Base-by-base conservation (phyloP, 2,329 filamentous ascomycete species). In the Macroventuria anomochaeta region DNA sequence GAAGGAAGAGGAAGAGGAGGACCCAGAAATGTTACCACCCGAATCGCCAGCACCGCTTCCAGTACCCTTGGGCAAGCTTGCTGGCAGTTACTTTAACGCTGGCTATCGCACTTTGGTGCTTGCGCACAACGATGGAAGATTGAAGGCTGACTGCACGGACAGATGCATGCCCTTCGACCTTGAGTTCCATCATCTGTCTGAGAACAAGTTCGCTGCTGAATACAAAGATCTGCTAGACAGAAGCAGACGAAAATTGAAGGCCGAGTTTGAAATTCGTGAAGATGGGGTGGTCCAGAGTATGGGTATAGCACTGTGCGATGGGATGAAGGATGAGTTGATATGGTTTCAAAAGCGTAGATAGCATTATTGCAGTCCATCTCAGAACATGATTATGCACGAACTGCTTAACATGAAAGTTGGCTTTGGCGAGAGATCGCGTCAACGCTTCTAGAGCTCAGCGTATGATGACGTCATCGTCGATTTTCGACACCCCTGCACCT, bases 61-160 rank as follows among this genome's bases (percentile, higher is more conserved):
- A 5, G 39, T 56, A 11, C 13, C 48, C 5, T 13, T 62, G 17
- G 39, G 54, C 20, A 15, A 21, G 6, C 28, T 62, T 26, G 39
- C 29, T 11, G 57, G 59, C 8, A 36, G 12, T 3, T 62, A 59
- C 25, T 34, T 21, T 6, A 37, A 62, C 33, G 32, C 39, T 8
- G 54, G 59, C 5, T 62, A 62, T 18, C 49, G 53, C 12, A 25
- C 39, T 1, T n/a, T 62, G 15, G 29, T 47, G 13, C 41, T 62
- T 15, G 23, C 42, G 15, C 15, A 33, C 29, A 46, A 40, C 3
- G 37, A 53, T 3, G 56, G 46, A 5, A 43, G 25, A 3, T 21
- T 59, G 28, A 32, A 44, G 15, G 57, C 59, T 3, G 46, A 59
- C 17, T 55, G 59, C 44, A 17, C 32, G 18, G 59, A 62, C 18